Evolutionary conservation across 2,329 filamentous ascomycete genomes (phyloP), one percentile per base, ranked within the genome.

Genomic region (Tolypocladium endophyticum): DNA sequence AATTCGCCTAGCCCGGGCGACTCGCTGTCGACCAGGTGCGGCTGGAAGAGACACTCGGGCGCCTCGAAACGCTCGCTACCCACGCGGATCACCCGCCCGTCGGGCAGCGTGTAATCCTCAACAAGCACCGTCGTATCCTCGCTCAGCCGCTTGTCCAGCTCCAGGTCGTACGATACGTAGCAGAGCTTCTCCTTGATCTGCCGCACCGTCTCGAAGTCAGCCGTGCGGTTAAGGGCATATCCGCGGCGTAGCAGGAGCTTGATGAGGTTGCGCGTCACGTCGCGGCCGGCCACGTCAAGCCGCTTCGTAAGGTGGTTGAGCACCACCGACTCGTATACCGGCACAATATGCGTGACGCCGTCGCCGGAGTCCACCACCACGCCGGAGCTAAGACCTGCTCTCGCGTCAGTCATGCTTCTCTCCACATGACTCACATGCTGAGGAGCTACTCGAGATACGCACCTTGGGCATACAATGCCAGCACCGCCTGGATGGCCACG

Each of bases 171-270:
- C 16, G 92, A 97, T 60, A 99, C 93, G 74, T 99, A 99, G 82
- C 94, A 97, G 57, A 99, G 88, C 82, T 99, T 99, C 82, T 99
- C 94, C 80, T 99, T 99, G 80, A 99, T 97, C 75, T 97, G 93
- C 63, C 94, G 89, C 60, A 99, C 94, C 4, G 94, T 99, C 77
- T 99, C 94, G 75, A 99, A 99, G 74, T 99, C 94, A 72, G 94
- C 94, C 16, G 94, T 99, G 73, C 94, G 87, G 84, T 99, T 99
- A 63, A 99, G 86, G 41, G 94, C 92, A 75, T 99, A 99, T 53
- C 94, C 94, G 67, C 94, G 87, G 70, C 94, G 90, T 60, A 96
- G 84, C 25, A 99, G 87, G 56, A 99, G 87, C 57, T 92, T 91
- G 74, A 99, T 99, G 64, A 99, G 84, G 76, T 99, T 97, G 69